Percentiles rank a stretch among this genome's conserved stretches.
Evolutionary conservation across 2,329 filamentous ascomycete species (phyloP).

Genomic region (Epichloe scottii): DNA sequence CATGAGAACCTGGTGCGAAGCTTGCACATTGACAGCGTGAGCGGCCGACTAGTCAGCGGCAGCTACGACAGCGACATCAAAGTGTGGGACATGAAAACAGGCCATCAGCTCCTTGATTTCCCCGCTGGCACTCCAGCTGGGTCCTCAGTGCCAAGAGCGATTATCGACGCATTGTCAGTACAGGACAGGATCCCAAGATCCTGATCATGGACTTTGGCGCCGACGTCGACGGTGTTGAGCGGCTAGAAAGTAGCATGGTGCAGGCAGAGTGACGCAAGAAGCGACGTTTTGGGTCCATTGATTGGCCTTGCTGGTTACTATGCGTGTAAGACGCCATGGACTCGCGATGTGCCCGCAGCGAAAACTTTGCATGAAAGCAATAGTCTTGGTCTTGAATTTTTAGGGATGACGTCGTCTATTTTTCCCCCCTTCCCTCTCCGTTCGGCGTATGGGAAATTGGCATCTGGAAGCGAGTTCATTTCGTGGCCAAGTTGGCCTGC

Average conservation of each 20-base stretch:
- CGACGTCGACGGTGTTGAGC: constrained; percentile 43
- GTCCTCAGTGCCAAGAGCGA: constrained; percentile 93
- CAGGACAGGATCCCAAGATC: constrained; percentile 85
- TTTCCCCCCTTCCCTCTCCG: neutral
- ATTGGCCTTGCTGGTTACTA: neutral
- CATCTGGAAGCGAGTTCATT: neutral
- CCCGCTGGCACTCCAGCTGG: constrained; percentile 95
- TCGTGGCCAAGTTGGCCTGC: too few relatives aligned
- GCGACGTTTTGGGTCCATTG: neutral
- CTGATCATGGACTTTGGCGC: constrained; percentile 86
- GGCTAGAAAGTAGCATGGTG: constrained; percentile 34
- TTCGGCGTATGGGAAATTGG: neutral
- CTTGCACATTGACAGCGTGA: constrained; percentile 78
- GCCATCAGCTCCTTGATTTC: constrained; percentile 67
- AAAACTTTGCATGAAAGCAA: neutral
- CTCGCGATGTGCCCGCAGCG: neutral
- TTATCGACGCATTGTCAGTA: constrained; percentile 86
- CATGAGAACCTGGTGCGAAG: constrained; percentile 81
- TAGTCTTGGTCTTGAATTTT: neutral
- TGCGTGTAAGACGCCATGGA: neutral
- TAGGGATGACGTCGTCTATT: neutral
- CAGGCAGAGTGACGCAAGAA: neutral
- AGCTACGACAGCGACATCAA: constrained; percentile 95
- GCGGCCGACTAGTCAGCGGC: constrained; percentile 76
- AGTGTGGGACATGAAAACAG: constrained; percentile 78